Base-by-base conservation (phyloP, 2,329 filamentous ascomycete genomes). In the Juglanconis juglandina region DNA sequence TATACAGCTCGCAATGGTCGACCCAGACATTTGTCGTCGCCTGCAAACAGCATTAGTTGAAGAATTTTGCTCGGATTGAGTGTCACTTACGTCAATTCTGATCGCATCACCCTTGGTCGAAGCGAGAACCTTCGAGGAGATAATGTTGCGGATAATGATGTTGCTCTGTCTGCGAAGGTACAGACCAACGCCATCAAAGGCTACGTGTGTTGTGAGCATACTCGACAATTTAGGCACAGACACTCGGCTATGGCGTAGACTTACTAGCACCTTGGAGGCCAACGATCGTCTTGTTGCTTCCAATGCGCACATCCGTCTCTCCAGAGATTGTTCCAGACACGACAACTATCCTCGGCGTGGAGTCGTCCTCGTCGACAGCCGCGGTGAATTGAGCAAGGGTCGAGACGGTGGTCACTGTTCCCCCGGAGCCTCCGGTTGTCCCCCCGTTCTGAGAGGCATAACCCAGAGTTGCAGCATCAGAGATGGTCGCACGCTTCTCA, bases 1-100 rank as follows among this genome's bases (percentile, higher is more conserved):
- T 79, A 5, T 76, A 81, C 17, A 84, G 72, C 62, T 85, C 81
- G 66, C 77, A 74, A 69, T 84, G 81, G 69, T 84, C 81, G 53
- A 84, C 71, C 81, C 81, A 84, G 64, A 76, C 71, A 47, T 80
- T 78, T 50, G 68, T 76, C 10, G 72, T 69, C 2, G 60, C 57
- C 66, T 80, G 53, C 56, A 60, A n/a, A 4, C 8, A n/a, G 17
- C 14, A 3, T 33, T 9, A n/a, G 6, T 10, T 13, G 24, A 49
- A 35, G 17, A 6, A 34, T 51, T 13, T 34, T 33, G 13, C 10
- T 39, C 5, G 14, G 10, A 5, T 17, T 10, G 17, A 14, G 6
- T 65, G 57, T 17, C 9, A 24, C 44, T 17, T 24, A 46, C 44
- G 17, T 46, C 44, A 30, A 46, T 60, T 17, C 47, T 73, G 56